These are phyloP conservation scores for Rubroshorea leprosula DNA, from an alignment of 345 rosid genomes.

Conservation along the genomic window DNA sequence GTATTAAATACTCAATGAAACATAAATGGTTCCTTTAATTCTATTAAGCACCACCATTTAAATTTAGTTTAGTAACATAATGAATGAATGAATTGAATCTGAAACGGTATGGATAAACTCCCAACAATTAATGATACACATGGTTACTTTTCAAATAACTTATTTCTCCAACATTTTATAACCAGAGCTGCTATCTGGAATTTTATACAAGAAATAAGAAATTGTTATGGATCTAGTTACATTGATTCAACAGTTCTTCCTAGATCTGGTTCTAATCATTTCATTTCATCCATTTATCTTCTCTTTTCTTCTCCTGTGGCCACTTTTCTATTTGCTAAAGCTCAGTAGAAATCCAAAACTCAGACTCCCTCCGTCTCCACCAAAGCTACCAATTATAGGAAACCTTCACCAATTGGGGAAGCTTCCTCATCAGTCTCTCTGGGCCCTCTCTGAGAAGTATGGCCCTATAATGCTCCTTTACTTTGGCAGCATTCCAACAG, in stretches of 20 bases:
- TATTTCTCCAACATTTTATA: neutral
- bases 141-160: too few relatives aligned
- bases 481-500: constrained; percentile 34
- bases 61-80: too few relatives aligned
- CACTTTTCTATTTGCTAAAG: neutral
- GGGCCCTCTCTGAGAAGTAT: constrained; percentile 27
- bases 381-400: constrained; percentile 45
- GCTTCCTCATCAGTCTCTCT: constrained; percentile 38
- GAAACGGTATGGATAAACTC: too few relatives aligned
- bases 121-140: too few relatives aligned
- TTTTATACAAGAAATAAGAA: too few relatives aligned
- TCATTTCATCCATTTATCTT: neutral
- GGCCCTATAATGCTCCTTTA: constrained; percentile 57
- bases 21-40: too few relatives aligned
- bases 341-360: neutral
- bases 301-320: neutral
- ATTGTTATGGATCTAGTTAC: neutral
- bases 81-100: too few relatives aligned
- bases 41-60: too few relatives aligned
- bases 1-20: too few relatives aligned
- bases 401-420: constrained; percentile 50
- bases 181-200: neutral
- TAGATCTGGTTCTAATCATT: neutral
- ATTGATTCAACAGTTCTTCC: neutral
- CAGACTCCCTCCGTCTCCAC: constrained; percentile 39